Conservation (phyloP, 306 rosid genomes). For the Acacia melanoxylon region DNA sequence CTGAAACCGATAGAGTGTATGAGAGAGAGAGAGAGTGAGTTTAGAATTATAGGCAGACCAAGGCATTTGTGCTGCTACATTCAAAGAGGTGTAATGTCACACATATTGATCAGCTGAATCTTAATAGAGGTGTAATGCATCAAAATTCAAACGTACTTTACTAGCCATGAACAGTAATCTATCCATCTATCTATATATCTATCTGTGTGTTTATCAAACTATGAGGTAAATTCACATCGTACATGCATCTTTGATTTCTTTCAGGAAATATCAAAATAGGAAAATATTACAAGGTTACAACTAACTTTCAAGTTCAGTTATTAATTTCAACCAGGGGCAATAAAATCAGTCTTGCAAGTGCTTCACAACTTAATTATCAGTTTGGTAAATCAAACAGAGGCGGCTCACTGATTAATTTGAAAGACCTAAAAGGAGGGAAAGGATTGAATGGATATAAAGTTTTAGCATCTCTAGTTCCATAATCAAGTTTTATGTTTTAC, state of each 20-base stretch:
- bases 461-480: background rate
- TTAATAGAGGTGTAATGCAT: background rate
- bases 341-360: background rate
- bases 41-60: constrained; percentile 1
- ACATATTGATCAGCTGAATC: background rate
- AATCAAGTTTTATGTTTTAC: background rate
- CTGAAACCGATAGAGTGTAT: background rate
- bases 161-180: background rate
- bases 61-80: background rate
- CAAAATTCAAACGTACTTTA: background rate
- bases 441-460: background rate
- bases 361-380: background rate
- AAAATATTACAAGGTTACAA: background rate
- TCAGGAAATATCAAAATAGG: background rate
- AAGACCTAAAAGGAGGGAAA: background rate
- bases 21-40: background rate
- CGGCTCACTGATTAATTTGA: background rate
- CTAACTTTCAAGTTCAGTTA: background rate
- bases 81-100: background rate
- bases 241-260: background rate
- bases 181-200: too few relatives aligned
- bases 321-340: background rate
- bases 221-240: background rate
- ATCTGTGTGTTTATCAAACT: background rate
- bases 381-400: background rate